These are phyloP conservation scores for Mycena capillaripes DNA, from an alignment of 768 basidiomycete genomes.

Conservation along the genomic window DNA sequence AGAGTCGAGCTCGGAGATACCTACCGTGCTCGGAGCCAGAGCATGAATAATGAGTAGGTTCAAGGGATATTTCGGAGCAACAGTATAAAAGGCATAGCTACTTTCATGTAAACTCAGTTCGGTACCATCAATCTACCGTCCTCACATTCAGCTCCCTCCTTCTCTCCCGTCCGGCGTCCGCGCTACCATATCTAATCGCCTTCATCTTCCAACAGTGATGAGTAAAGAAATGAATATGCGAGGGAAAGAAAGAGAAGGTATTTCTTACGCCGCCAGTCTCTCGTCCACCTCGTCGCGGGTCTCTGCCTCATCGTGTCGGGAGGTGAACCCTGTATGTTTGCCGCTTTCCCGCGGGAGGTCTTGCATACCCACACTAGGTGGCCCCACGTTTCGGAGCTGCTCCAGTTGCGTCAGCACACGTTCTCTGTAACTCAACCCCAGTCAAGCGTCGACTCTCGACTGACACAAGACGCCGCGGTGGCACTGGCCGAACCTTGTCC, in stretches of 20 bases:
- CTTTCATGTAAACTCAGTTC: no score
- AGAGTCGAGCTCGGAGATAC: no score
- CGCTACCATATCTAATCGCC: no score
- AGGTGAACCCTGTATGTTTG: conserved; percentile 69
- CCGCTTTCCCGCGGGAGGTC: conserved; percentile 82
- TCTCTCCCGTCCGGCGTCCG: no score
- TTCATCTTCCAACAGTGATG: no score
- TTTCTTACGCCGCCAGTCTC: conserved; percentile 75
- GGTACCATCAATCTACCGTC: no score
- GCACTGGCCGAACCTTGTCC: conserved; percentile 79
- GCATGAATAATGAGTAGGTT: no score
- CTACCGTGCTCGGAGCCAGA: no score
- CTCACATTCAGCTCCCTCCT: no score
- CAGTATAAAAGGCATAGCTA: no score
- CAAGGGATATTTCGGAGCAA: no score
- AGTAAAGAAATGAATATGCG: background rate
- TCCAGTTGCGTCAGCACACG: conserved; percentile 58
- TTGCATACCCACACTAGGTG: conserved; percentile 91
- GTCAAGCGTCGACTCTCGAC: background rate
- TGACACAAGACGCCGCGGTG: background rate
- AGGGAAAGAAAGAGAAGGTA: background rate
- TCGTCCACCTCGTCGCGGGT: conserved; percentile 75
- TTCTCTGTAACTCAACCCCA: conserved; percentile 46
- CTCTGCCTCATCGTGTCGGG: conserved; percentile 58
- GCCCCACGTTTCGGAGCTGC: conserved; percentile 60